These are phyloP conservation scores for Linnemannia hyalina DNA, from an alignment of 192 early-diverging fungal genomes.

Conservation along the genomic window DNA sequence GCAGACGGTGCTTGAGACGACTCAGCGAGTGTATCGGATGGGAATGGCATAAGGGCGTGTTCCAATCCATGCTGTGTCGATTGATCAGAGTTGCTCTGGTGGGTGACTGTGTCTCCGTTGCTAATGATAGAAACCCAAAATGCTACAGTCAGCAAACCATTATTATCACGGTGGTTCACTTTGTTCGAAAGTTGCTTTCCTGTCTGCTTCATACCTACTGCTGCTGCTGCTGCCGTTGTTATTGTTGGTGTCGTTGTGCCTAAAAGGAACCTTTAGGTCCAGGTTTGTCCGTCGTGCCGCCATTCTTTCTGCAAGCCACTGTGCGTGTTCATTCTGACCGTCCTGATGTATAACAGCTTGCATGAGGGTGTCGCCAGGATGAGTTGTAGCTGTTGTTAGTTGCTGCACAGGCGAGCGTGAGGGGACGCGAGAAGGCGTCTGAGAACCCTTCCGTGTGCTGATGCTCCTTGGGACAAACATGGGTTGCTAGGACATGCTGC, in stretches of 20 bases:
- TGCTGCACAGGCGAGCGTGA: neutral
- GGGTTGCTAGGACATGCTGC: neutral
- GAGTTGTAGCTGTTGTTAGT: neutral
- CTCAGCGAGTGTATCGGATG: neutral
- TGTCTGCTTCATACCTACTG: neutral
- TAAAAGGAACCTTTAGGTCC: neutral
- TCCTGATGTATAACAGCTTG: neutral
- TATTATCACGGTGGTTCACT: neutral
- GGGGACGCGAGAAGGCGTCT: neutral
- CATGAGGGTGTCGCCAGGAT: neutral
- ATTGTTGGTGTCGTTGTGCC: neutral
- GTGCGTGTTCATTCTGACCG: neutral
- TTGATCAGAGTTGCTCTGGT: neutral
- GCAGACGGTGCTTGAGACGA: neutral
- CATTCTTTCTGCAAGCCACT: neutral
- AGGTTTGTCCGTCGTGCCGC: neutral
- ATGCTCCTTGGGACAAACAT: conserved; percentile 47
- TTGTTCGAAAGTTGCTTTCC: too few relatives aligned
- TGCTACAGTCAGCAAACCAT: neutral
- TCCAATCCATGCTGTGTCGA: neutral
- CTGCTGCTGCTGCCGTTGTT: neutral
- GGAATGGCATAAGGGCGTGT: neutral
- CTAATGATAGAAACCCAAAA: neutral
- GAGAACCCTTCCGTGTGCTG: neutral
- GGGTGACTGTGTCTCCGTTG: neutral